phyloP scores from a whole-genome alignment of 1,139 yeast species.

The Taphrina betulina region DNA sequence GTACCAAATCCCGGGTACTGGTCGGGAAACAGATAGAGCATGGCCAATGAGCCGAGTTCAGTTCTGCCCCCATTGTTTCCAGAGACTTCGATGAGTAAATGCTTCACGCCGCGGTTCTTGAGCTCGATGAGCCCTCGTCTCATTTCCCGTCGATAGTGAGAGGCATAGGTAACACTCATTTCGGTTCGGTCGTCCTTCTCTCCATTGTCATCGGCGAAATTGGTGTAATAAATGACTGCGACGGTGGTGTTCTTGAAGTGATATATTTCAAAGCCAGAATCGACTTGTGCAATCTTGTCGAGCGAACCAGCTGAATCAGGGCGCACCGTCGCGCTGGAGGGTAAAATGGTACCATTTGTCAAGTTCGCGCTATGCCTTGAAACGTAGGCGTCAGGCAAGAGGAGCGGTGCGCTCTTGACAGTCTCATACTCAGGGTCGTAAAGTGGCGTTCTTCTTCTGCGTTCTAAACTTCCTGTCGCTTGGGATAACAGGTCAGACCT shows the following conservation, averaged over 20 bases:
- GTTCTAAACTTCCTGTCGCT: neutral
- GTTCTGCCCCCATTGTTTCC: constrained; percentile 22
- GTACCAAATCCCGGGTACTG: constrained; percentile 14
- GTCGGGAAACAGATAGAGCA: constrained; percentile 12
- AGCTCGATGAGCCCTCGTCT: constrained; percentile 7
- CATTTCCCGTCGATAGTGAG: constrained; percentile 6
- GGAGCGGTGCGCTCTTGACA: constrained; percentile 5
- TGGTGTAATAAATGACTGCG: constrained; percentile 12
- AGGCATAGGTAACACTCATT: neutral
- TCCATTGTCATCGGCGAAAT: constrained; percentile 6
- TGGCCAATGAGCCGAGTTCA: constrained; percentile 10
- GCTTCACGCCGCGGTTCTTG: constrained; percentile 6
- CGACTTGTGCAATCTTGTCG: neutral
- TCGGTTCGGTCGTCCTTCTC: constrained; percentile 1
- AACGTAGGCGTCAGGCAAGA: neutral
- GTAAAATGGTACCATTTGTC: neutral
- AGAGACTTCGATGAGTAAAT: constrained; percentile 9
- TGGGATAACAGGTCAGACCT: neutral
- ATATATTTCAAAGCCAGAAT: constrained; percentile 11
- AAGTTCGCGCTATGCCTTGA: neutral
- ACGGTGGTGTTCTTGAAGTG: constrained; percentile 17
- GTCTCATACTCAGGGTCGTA: constrained; percentile 11
- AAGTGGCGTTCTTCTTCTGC: neutral
- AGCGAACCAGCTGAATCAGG: constrained; percentile 3
- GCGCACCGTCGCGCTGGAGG: neutral